Base-by-base conservation (phyloP, 768 basidiomycete genomes). In the Mycena filopes region DNA sequence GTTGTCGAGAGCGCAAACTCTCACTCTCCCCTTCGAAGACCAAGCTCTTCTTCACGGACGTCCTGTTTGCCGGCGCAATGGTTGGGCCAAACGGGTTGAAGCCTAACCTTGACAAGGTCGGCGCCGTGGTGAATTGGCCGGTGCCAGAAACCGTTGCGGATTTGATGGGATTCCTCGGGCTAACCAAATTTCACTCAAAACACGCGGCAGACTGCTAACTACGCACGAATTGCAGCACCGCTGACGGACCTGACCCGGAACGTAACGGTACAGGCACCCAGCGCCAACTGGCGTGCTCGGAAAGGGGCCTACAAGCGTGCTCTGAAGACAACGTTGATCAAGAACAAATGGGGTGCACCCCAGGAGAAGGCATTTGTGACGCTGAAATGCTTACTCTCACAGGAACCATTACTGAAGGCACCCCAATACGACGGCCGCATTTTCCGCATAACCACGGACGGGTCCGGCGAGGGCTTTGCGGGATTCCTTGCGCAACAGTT, bases 181-280 rank as follows among this genome's bases (percentile, higher is more conserved):
- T 80, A 7, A 77, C 75, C 4, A 74, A 76, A 2, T 76, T 75
- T 57, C 82, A 80, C 67, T 70, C 77, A 0, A n/a, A n/a, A n/a
- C n/a, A n/a, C n/a, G n/a, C 55, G 71, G 20, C 61, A 80, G 4
- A 78, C 82, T 45, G 63, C 71, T 43, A 73, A 73, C 36, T 84
- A 82, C 46, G 71, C 80, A 0, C 46, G 60, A 8, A 67, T 80
- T 1, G 80, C 72, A 31, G 70, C 69, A 8, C 82, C 79, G 0
- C 66, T 84, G 0, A 67, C 68, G 0, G 76, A 82, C 55, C 63
- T 83, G 0, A 57, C 74, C 0, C 42, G 72, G 1, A 65, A 63
- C 1, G 66, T 76, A 0, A 71, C 72, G 7, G n/a, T 77, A 0
- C 74, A 75, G n/a, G 45, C 46, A 2, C 46, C 53, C 1, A 60